These are phyloP conservation scores for Stentor roeselii DNA, from an alignment of 73 alveolate genomes.

Conservation along the genomic window DNA sequence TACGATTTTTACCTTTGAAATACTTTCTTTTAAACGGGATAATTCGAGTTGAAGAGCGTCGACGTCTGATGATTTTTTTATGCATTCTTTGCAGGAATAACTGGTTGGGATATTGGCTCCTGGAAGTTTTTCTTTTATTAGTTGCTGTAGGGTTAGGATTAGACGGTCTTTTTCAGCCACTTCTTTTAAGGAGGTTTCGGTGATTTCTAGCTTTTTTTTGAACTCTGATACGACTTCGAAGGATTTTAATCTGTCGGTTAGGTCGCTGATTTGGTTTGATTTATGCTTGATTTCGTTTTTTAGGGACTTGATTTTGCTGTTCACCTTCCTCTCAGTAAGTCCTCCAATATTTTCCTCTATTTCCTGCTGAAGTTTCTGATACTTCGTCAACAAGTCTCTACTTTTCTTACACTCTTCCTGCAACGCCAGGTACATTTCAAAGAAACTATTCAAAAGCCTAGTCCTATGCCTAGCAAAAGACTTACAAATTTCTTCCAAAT, in stretches of 20 bases:
- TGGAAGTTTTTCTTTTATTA: not conserved
- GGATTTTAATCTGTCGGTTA: not conserved
- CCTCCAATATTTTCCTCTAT: not conserved
- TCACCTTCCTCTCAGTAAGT: not conserved
- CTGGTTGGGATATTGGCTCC: not conserved
- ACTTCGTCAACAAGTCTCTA: not conserved
- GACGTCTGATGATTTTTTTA: not conserved
- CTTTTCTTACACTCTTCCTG: not conserved
- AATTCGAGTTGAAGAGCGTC: not conserved
- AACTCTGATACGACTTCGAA: not conserved
- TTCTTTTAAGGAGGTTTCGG: not conserved
- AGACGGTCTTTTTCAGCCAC: not conserved
- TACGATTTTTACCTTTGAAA: not conserved
- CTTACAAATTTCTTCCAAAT: not conserved
- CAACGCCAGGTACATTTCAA: not conserved
- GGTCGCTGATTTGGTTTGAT: not conserved
- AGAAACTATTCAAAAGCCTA: not conserved
- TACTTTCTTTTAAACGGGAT: not conserved
- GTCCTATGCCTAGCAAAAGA: not conserved
- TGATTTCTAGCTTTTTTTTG: not conserved
- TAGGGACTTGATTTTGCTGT: not conserved
- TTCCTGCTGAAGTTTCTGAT: not conserved
- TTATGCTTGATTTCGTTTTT: not conserved
- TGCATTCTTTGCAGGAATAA: not conserved
- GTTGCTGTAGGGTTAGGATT: not conserved